phyloP scores from a whole-genome alignment of 2,329 filamentous ascomycete species.

The Madurella fahalii region DNA sequence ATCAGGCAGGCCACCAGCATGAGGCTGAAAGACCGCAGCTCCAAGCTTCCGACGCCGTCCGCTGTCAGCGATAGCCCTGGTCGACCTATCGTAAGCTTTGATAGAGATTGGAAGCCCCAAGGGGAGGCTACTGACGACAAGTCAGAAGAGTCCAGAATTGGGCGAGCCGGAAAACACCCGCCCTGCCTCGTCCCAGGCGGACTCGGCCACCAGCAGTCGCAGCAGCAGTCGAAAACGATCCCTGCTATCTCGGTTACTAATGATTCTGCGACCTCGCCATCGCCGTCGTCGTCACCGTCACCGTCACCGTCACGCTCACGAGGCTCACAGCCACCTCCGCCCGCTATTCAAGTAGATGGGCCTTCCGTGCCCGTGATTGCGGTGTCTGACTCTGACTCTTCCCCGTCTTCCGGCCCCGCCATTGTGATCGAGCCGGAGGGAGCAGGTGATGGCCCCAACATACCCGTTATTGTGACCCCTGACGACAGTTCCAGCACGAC shows the following conservation, averaged over 20 bases:
- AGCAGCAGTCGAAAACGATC: slow-evolving; percentile 34
- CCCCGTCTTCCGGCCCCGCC: slow-evolving; percentile 29
- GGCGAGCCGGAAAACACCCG: slow-evolving; percentile 28
- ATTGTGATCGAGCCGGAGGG: slow-evolving; percentile 36
- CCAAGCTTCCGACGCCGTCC: slow-evolving; percentile 81
- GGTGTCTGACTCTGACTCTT: slow-evolving; percentile 34
- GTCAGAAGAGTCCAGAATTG: slow-evolving; percentile 42
- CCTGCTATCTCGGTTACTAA: slow-evolving; percentile 54
- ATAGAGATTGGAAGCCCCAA: slow-evolving; percentile 73
- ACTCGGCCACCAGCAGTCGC: slow-evolving; percentile 25
- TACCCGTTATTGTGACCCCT: slow-evolving; percentile 45
- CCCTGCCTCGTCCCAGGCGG: slow-evolving; percentile 22
- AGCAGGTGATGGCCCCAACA: slow-evolving; percentile 26
- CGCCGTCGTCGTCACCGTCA: slow-evolving; percentile 34
- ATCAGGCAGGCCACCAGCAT: slow-evolving; percentile 89
- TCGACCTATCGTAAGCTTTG: slow-evolving; percentile 95
- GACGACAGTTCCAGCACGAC: slow-evolving; percentile 32
- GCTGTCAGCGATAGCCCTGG: slow-evolving; percentile 87
- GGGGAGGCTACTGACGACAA: slow-evolving; percentile 69
- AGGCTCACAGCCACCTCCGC: slow-evolving; percentile 35
- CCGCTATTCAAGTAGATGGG: slow-evolving; percentile 44
- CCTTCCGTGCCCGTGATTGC: slow-evolving; percentile 51
- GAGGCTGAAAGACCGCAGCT: slow-evolving; percentile 78
- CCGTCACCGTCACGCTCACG: slow-evolving; percentile 32
- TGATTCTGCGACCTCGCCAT: slow-evolving; percentile 36